Evolutionary conservation across 2,329 filamentous ascomycete species (phyloP), one percentile per base, ranked within the genome.

Genomic region (Aspergillus transmontanensis): DNA sequence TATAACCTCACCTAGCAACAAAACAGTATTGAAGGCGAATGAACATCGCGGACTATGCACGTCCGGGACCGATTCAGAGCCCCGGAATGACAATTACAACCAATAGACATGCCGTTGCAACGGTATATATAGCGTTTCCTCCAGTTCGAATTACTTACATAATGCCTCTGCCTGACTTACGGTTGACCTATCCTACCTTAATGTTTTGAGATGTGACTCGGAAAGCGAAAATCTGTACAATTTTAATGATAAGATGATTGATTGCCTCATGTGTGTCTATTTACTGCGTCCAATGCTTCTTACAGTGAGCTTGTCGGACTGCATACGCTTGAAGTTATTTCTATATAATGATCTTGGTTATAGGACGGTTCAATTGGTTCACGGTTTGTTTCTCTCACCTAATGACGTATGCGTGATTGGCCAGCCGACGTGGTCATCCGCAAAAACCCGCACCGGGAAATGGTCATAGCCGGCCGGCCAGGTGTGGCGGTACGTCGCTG

Each of bases 371-470:
- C 34, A 57, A 6, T 23, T 45, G 36, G 36, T 19, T 36, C 4
- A 36, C 34, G 34, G 34, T 14, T 36, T 16, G 19, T 46, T 34
- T 46, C 57, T 32, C 16, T 43, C 39, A 19, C 23, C 51, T 54
- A 54, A 54, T 54, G 51, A 50, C 57, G 48, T 59, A 59, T 41
- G 23, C 36, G 16, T 64, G 62, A 64, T 61, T 64, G 62, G 62
- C 26, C 55, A 28, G 48, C 21, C 30, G 19, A 34, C 51, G 46
- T 48, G 48, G 48, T 60, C 56, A 60, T 64, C 67, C 65, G 67
- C 65, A 68, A 69, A 62, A 50, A 63, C 64, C 66, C 63, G 60
- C 60, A 55, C 54, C 62, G 67, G 68, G 68, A 68, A 69, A 68
- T 70, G 60, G 39, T 63, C 64, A 68, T 68, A 69, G 12, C 68